These are phyloP conservation scores for Kodamaea leandrae DNA, from an alignment of 805 yeast species.

Conservation along the genomic window DNA sequence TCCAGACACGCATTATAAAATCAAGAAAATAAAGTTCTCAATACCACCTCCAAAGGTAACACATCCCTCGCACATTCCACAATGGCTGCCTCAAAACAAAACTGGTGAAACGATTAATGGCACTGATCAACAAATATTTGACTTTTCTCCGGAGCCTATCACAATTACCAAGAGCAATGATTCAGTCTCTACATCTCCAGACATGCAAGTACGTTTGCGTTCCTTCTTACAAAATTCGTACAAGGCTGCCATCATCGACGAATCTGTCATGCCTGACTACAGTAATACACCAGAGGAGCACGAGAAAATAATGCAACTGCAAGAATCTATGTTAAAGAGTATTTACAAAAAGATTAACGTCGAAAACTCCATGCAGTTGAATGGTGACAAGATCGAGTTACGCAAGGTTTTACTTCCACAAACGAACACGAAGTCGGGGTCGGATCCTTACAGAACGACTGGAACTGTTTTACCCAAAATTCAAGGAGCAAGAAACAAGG, in stretches of 20 bases:
- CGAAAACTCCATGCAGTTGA: slow-evolving; percentile 39
- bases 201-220: slow-evolving; percentile 24
- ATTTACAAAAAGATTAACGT: slow-evolving; percentile 34
- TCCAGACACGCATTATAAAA: slow-evolving; percentile 19
- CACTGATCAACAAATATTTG: slow-evolving; percentile 20
- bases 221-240: slow-evolving; percentile 27
- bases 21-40: slow-evolving; percentile 30
- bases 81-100: slow-evolving; percentile 34
- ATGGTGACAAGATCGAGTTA: slow-evolving; percentile 48
- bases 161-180: slow-evolving; percentile 18
- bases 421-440: slow-evolving; percentile 36
- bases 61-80: slow-evolving; percentile 45
- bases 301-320: slow-evolving; percentile 52
- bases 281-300: slow-evolving; percentile 52
- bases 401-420: slow-evolving; percentile 47
- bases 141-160: slow-evolving; percentile 29
- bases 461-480: slow-evolving; percentile 41
- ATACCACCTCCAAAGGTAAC: slow-evolving; percentile 37
- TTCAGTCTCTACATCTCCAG: slow-evolving; percentile 21
- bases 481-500: slow-evolving; percentile 40
- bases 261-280: slow-evolving; percentile 29
- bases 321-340: slow-evolving; percentile 49
- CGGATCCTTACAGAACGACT: slow-evolving; percentile 47
- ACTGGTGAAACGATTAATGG: slow-evolving; percentile 16
- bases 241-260: slow-evolving; percentile 39